Percentiles rank a stretch among this genome's conserved stretches.
Evolutionary conservation across 2,329 filamentous ascomycete genomes (phyloP).

Genomic region (Colletotrichum truncatum): DNA sequence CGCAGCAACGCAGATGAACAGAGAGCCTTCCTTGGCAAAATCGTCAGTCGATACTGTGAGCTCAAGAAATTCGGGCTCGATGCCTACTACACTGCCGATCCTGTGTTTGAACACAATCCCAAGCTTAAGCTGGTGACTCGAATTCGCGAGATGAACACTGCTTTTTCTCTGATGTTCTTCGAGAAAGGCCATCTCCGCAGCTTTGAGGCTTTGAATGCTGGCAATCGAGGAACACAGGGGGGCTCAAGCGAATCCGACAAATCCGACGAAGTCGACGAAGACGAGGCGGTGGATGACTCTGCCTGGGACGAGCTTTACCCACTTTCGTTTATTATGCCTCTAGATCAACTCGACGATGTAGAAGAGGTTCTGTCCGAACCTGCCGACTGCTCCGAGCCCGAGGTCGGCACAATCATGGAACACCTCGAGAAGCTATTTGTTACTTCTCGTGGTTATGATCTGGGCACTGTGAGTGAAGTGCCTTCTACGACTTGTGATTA

Average conservation of each 20-base stretch:
- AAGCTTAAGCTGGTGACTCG: slow-evolving; percentile 48
- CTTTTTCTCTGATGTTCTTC: slow-evolving; percentile 41
- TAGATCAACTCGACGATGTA: background rate
- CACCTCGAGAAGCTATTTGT: slow-evolving; percentile 41
- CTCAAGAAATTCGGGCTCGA: slow-evolving; percentile 43
- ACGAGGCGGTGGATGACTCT: too few relatives aligned
- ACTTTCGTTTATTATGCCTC: background rate
- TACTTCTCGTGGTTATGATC: slow-evolving; percentile 59
- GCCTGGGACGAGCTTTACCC: background rate
- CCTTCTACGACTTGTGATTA: background rate
- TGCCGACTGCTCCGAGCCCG: slow-evolving; percentile 6
- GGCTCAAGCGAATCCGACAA: too few relatives aligned
- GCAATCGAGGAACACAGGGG: too few relatives aligned
- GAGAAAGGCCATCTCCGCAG: slow-evolving; percentile 32
- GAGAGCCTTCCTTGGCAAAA: slow-evolving; percentile 42
- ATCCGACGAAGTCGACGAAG: slow-evolving; percentile 29
- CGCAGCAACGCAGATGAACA: slow-evolving; percentile 41
- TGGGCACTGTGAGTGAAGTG: slow-evolving; percentile 55
- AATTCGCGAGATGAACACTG: slow-evolving; percentile 47
- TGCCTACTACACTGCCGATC: slow-evolving; percentile 43
- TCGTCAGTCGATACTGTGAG: slow-evolving; percentile 41
- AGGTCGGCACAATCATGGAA: slow-evolving; percentile 45
- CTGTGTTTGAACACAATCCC: slow-evolving; percentile 37
- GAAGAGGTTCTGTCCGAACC: slow-evolving; percentile 26
- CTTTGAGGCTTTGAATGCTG: slow-evolving; percentile 18